A percentile compares a stretch with the other conserved stretches of the same genome.
phyloP scores from a whole-genome alignment of 208 protist genomes.

The Tritrichomonas musculus region DNA sequence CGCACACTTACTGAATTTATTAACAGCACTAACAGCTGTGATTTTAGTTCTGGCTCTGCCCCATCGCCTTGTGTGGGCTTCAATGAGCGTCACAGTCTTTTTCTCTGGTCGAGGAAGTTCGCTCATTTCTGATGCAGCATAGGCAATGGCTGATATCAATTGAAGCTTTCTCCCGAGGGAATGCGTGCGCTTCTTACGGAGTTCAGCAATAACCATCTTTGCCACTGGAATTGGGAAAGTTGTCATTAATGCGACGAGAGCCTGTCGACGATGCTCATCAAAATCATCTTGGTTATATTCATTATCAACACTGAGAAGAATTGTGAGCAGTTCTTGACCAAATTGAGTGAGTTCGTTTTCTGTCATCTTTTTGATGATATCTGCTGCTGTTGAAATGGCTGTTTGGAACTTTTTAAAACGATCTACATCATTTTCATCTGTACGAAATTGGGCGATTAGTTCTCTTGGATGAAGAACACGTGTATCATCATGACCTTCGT shows the following conservation, averaged over 20 bases:
- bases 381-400: background rate
- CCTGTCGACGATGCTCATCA: background rate
- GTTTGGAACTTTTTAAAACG: background rate
- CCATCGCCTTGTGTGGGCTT: background rate
- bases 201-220: background rate
- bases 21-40: background rate
- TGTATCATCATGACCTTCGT: background rate
- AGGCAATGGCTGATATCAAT: background rate
- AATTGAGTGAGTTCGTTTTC: background rate
- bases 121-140: background rate
- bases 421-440: background rate
- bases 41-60: background rate
- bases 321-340: background rate
- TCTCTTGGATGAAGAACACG: background rate
- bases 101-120: background rate
- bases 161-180: background rate
- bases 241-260: background rate
- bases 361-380: background rate
- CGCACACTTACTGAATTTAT: background rate
- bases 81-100: background rate
- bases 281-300: slow-evolving; percentile 21
- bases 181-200: background rate
- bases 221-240: background rate
- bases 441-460: background rate
- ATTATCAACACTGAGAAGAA: background rate